Evolutionary conservation across 1,139 yeast genomes (phyloP).

Genomic region (Candida sp.): DNA sequence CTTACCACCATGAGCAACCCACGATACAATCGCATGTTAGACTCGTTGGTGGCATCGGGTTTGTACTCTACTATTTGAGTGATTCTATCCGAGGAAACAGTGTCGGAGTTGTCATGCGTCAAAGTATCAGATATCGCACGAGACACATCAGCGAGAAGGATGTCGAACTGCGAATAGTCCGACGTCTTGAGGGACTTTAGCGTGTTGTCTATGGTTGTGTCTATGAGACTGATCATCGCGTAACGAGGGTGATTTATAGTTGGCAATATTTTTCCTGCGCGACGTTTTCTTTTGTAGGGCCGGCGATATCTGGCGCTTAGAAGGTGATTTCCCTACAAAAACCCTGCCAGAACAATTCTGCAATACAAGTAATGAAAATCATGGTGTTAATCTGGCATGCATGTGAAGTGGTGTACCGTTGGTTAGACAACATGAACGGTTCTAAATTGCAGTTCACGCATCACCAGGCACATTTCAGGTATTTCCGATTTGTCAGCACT

Average conservation of each 20-base stretch:
- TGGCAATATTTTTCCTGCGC: not conserved
- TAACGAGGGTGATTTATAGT: not conserved
- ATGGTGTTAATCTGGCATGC: too few species aligned
- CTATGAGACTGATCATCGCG: not conserved
- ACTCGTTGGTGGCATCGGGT: slow-evolving; percentile 3
- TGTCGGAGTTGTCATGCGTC: not conserved
- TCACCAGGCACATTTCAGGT: too few species aligned
- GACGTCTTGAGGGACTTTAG: not conserved
- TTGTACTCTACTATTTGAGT: slow-evolving; percentile 3
- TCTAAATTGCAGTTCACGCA: too few species aligned
- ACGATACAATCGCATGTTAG: slow-evolving; percentile 13
- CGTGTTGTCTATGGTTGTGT: not conserved
- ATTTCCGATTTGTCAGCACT: too few species aligned
- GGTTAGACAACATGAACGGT: too few species aligned
- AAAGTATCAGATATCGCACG: not conserved
- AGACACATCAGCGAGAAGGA: not conserved
- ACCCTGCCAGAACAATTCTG: too few species aligned
- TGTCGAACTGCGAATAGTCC: slow-evolving; percentile 5
- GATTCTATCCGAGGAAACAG: slow-evolving; percentile 1
- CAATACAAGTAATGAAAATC: too few species aligned
- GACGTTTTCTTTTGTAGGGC: not conserved
- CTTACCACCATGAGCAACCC: slow-evolving; percentile 15
- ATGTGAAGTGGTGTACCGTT: too few species aligned
- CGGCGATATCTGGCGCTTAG: too few species aligned
- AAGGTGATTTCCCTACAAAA: too few species aligned